phyloP scores from a whole-genome alignment of 108 stramenopile genomes.

The Mediolabrus comicus region DNA sequence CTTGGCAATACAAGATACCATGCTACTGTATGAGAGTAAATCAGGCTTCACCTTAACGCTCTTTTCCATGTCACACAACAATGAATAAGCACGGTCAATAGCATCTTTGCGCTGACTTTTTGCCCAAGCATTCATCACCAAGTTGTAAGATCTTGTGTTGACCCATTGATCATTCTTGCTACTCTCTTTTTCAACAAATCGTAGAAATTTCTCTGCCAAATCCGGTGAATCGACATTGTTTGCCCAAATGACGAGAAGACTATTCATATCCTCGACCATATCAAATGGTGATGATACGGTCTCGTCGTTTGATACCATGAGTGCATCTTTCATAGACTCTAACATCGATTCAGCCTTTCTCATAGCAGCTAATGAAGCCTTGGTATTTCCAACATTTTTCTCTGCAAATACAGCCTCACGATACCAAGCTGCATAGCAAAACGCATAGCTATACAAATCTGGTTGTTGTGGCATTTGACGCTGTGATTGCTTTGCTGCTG shows the following conservation, averaged over 20 bases:
- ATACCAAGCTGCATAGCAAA: conserved; percentile 32
- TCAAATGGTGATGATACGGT: background rate
- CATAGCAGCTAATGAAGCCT: conserved; percentile 13
- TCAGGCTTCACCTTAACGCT: conserved; percentile 11
- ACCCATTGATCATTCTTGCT: conserved; percentile 1
- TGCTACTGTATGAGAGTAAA: conserved; percentile 17
- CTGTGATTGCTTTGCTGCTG: background rate
- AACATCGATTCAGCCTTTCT: conserved; percentile 20
- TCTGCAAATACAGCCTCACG: conserved; percentile 19
- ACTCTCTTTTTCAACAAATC: conserved; percentile 13
- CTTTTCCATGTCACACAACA: conserved; percentile 14
- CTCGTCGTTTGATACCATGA: conserved; percentile 3
- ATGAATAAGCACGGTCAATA: conserved; percentile 2
- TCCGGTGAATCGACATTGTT: conserved; percentile 11
- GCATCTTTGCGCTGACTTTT: conserved; percentile 13
- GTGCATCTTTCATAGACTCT: conserved; percentile 22
- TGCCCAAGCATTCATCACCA: conserved; percentile 30
- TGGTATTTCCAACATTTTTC: background rate
- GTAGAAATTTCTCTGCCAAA: conserved; percentile 11
- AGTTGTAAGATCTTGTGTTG: conserved; percentile 18
- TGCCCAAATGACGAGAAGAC: conserved; percentile 13
- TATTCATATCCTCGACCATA: conserved; percentile 15
- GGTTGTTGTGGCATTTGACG: background rate
- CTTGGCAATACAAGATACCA: conserved; percentile 21
- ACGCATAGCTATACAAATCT: conserved; percentile 21